phyloP scores from a whole-genome alignment of 179 eudicot genomes.

The Beta lomatogona region DNA sequence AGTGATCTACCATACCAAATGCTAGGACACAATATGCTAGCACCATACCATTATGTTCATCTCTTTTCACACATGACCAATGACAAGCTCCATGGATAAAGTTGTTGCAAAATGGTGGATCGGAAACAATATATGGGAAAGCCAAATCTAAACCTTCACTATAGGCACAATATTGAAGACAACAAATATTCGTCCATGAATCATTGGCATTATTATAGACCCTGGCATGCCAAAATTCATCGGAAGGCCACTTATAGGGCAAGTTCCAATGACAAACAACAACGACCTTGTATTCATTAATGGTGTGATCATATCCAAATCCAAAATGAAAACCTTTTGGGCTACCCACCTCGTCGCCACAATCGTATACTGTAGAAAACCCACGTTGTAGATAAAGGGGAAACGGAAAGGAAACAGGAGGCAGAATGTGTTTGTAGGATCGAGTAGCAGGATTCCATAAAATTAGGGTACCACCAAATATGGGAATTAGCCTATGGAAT shows the following conservation, averaged over 20 bases:
- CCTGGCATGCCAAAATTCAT: not conserved
- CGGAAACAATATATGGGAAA: not conserved
- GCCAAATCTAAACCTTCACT: not conserved
- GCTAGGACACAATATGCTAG: not conserved
- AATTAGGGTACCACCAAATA: not conserved
- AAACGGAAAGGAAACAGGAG: not conserved
- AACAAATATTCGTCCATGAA: not conserved
- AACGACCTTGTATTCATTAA: not conserved
- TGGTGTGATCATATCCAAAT: not conserved
- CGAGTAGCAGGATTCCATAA: not conserved
- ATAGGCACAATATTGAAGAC: not conserved
- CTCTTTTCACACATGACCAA: not conserved
- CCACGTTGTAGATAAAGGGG: too few species aligned
- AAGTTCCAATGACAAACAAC: not conserved
- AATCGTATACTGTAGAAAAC: too few species aligned
- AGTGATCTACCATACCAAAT: not conserved
- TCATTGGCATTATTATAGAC: not conserved
- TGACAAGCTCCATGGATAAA: not conserved
- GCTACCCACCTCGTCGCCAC: not conserved
- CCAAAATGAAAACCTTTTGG: not conserved
- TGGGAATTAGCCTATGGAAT: not conserved
- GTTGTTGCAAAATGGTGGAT: not conserved
- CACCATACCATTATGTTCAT: not conserved
- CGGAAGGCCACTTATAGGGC: not conserved
- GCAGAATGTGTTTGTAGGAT: not conserved